These are phyloP conservation scores for Colletotrichum trifolii DNA, from an alignment of 2,329 filamentous ascomycete genomes.

Conservation along the genomic window DNA sequence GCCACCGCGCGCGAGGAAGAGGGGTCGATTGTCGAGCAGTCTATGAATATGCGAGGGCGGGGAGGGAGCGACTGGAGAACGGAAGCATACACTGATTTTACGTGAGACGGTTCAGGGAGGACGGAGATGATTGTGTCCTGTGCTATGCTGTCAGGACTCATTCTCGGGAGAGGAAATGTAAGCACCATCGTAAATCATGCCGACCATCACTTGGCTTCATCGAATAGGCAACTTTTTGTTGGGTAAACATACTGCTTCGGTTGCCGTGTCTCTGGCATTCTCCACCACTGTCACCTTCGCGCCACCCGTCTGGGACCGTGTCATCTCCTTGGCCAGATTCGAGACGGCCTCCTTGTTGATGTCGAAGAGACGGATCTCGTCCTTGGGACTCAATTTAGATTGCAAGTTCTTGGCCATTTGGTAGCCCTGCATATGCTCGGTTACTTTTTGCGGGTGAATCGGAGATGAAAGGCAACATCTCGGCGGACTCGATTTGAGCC, in stretches of 20 bases:
- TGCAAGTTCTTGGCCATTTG: constrained; percentile 73
- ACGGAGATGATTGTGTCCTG: constrained; percentile 90
- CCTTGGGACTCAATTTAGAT: constrained; percentile 62
- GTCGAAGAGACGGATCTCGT: constrained; percentile 66
- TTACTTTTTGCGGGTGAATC: neutral
- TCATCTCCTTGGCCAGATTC: constrained; percentile 60
- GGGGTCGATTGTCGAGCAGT: constrained; percentile 96
- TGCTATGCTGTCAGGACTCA: constrained; percentile 17
- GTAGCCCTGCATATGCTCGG: constrained; percentile 57
- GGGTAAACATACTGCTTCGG: constrained; percentile 61
- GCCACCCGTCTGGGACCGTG: constrained; percentile 53
- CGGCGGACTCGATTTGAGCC: neutral
- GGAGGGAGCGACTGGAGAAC: constrained; percentile 72
- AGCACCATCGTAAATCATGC: no score
- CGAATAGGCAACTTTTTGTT: constrained; percentile 31
- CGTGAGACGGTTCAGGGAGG: constrained; percentile 88
- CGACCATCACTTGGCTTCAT: no score
- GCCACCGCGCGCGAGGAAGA: constrained; percentile 84
- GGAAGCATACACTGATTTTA: constrained; percentile 81
- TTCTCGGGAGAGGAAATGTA: no score
- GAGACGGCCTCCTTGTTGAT: constrained; percentile 63
- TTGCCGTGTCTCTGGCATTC: constrained; percentile 60
- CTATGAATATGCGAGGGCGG: constrained; percentile 84
- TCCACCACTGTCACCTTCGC: constrained; percentile 58
- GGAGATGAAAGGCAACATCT: neutral